A percentile compares a stretch with the other conserved stretches of the same genome.
Conservation (phyloP, 2,329 filamentous ascomycete species). For the Aspergillus sp. region DNA sequence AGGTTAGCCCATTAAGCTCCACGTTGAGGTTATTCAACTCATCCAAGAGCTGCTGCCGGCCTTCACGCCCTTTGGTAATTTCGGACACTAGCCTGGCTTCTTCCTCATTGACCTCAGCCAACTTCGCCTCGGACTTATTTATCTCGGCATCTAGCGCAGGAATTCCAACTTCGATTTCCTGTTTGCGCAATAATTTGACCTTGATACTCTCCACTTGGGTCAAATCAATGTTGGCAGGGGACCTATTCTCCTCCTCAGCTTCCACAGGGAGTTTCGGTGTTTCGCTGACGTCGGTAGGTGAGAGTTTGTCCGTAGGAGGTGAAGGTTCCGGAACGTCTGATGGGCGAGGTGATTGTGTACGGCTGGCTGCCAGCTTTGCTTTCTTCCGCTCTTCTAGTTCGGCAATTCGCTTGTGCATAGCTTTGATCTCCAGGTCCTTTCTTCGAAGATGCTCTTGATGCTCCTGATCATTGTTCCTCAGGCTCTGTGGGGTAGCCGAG, state of each 20-base stretch:
- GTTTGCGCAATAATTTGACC: constrained; percentile 45
- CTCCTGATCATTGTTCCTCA: constrained; percentile 41
- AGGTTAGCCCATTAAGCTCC: constrained; percentile 50
- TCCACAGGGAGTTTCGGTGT: neutral
- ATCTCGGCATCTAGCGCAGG: constrained; percentile 51
- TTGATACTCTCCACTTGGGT: constrained; percentile 35
- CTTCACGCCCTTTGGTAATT: constrained; percentile 47
- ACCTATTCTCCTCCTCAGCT: neutral
- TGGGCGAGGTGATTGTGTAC: constrained; percentile 37
- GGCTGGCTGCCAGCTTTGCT: constrained; percentile 42
- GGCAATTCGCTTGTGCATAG: constrained; percentile 52
- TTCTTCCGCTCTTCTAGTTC: constrained; percentile 50
- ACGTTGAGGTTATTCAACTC: constrained; percentile 53
- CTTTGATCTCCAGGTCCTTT: constrained; percentile 52
- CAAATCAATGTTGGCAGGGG: constrained; percentile 19
- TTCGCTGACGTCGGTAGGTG: constrained; percentile 12
- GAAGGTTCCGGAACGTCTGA: constrained; percentile 27
- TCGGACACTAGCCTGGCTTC: constrained; percentile 47
- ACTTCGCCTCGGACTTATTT: constrained; percentile 34
- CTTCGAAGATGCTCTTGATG: constrained; percentile 48
- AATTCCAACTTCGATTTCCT: constrained; percentile 52
- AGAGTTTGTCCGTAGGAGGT: constrained; percentile 15
- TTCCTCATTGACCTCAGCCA: constrained; percentile 37
- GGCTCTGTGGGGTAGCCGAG: constrained; percentile 40
- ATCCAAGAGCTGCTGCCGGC: constrained; percentile 46